Base-by-base conservation (phyloP, 148 eudicot species). In the Heliosperma pusillum region DNA sequence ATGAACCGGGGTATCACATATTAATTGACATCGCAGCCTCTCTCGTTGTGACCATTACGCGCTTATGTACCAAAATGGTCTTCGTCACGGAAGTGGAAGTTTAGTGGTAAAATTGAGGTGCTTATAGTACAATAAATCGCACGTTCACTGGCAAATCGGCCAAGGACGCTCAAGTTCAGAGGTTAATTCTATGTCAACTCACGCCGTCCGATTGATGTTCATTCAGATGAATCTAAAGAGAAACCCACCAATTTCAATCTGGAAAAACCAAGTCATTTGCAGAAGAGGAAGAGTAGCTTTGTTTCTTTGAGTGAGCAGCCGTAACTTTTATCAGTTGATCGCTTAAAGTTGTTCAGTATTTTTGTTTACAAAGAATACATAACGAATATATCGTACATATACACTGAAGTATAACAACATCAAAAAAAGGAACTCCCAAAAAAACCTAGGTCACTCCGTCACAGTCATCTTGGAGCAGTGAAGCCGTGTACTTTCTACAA, bases 361-460 rank as follows among this genome's bases (percentile, higher is more conserved):
- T 72, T 20, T 26, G 75, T 66, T 77, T 68, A 47, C 66, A 30
- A 81, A 77, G 77, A 81, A 81, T 74, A 74, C 82, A 80, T 66
- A 68, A 67, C 71, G 69, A 77, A 67, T 69, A 69, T 74, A 36
- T 36, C 42, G 42, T 36, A 36, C 8, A 36, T 36, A 36, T 13
- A 50, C 55, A 0, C 17, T 50, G 55, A 50, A 50, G 55, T 50
- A 16, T 50, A 2, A 10, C 16, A 50, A 50, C 15, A 36, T 36
- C 8, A 36, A 36, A 6, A 36, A 36, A 36, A 36, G 6, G 6
- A 36, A 36, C 42, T 36, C 42, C 42, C 42, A 36, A 36, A 36
- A 36, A 36, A 36, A 33, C 42, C 42, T 36, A 36, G 42, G 42
- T 12, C 55, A 11, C 17, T 13, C 16, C 16, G 17, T 3, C 55